Conservation (phyloP, 768 basidiomycete genomes). For the Omphalotus guepiniiformis region DNA sequence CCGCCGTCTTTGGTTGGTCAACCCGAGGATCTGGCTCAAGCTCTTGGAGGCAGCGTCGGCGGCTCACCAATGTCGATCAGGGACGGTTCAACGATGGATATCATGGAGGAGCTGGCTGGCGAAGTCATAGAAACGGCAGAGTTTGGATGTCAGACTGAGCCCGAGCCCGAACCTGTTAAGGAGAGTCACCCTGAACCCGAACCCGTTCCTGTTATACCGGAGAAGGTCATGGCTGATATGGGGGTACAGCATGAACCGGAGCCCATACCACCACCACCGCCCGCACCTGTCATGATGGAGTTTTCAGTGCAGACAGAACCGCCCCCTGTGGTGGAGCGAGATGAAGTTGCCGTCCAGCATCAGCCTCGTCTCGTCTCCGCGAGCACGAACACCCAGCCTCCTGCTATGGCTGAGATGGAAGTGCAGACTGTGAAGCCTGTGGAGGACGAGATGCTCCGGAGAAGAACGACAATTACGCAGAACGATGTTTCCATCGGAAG, state of each 20-base stretch:
- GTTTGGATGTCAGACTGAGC: conserved; percentile 64
- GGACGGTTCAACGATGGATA: conserved; percentile 29
- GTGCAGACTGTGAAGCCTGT: conserved; percentile 6
- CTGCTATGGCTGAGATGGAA: conserved; percentile 21
- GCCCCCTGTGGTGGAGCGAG: conserved; percentile 28
- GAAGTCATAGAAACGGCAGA: conserved; percentile 45
- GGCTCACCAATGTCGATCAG: conserved; percentile 37
- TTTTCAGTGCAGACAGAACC: conserved; percentile 50
- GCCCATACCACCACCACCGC: conserved; percentile 12
- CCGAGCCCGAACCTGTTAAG: conserved; percentile 23
- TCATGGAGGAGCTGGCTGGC: conserved; percentile 27
- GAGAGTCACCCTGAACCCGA: conserved; percentile 24
- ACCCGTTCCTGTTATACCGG: conserved; percentile 14
- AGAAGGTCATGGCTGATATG: conserved; percentile 19
- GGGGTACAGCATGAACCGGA: conserved; percentile 28
- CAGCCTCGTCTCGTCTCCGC: conserved; percentile 26
- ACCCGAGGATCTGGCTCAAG: conserved; percentile 68
- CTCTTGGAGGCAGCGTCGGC: conserved; percentile 42
- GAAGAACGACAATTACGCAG: conserved; percentile 42
- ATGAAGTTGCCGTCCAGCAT: conserved; percentile 51
- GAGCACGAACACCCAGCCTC: conserved; percentile 32
- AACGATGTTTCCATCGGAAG: conserved; percentile 32
- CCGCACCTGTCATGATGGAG: conserved; percentile 24
- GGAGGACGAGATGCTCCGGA: conserved; percentile 8
- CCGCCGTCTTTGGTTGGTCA: conserved; percentile 69